Evolutionary conservation across 108 stramenopile species (phyloP).

Genomic region (Pseudonitzschia multiseries): DNA sequence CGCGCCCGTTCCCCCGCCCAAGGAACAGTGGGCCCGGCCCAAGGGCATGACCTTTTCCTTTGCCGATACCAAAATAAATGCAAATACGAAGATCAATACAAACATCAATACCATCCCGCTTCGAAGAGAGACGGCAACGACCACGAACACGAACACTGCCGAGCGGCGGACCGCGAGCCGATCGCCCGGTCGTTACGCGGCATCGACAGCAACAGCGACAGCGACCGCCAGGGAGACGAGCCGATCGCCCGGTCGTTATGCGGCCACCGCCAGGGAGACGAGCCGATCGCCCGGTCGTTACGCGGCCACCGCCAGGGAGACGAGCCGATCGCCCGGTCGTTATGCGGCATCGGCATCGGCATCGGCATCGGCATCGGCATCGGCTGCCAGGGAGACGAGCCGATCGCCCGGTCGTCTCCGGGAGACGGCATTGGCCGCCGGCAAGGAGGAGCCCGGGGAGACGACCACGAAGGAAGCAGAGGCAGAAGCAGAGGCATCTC

Average conservation of each 20-base stretch:
- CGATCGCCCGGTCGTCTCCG: background rate
- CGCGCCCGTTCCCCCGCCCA: conserved; percentile 28
- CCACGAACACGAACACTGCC: too few species aligned
- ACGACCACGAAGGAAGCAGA: too few species aligned
- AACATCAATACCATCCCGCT: too few species aligned
- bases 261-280: background rate
- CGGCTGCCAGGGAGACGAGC: background rate
- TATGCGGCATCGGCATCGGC: too few species aligned
- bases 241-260: background rate
- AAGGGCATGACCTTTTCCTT: conserved; percentile 27
- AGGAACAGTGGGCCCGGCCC: conserved; percentile 22
- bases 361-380: background rate
- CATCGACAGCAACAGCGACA: background rate
- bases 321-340: background rate
- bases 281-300: background rate
- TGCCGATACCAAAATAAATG: too few species aligned
- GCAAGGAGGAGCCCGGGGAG: too few species aligned
- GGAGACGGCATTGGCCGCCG: too few species aligned
- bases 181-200: background rate
- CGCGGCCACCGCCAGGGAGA: background rate
- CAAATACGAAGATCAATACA: too few species aligned
- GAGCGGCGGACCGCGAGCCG: background rate
- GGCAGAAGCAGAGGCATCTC: too few species aligned
- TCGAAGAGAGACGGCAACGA: too few species aligned
- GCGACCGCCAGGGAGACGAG: background rate